These are phyloP conservation scores for Lodderomyces pseudojiufengensis DNA, from an alignment of 1,139 yeast species.

Conservation along the genomic window DNA sequence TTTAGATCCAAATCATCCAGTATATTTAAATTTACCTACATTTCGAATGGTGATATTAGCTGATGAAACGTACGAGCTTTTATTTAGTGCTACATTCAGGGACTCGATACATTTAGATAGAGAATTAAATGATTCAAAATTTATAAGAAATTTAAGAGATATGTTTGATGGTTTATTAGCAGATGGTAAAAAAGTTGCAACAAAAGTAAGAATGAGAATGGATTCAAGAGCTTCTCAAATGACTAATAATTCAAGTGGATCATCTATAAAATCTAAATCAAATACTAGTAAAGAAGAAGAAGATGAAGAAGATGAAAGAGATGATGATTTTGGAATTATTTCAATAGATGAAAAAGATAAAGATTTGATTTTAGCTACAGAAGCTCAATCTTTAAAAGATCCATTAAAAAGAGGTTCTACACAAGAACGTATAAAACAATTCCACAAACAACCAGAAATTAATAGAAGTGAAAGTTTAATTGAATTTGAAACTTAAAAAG, in stretches of 20 bases:
- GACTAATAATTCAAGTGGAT: conserved; percentile 18
- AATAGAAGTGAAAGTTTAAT: conserved; percentile 18
- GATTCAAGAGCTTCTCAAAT: conserved; percentile 54
- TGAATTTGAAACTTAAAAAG: conserved; percentile 24
- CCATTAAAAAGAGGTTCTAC: conserved; percentile 12
- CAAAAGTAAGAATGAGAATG: conserved; percentile 80
- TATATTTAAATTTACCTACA: conserved; percentile 75
- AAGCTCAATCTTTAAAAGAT: conserved; percentile 36
- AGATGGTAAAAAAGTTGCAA: conserved; percentile 88
- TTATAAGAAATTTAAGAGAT: conserved; percentile 67
- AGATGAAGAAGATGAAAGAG: conserved; percentile 44
- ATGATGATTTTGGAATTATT: conserved; percentile 47
- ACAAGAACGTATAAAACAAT: conserved; percentile 11
- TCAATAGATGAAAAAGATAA: conserved; percentile 46
- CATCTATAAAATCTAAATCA: conserved; percentile 21
- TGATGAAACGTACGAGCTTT: conserved; percentile 85
- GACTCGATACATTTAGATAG: conserved; percentile 65
- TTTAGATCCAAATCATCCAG: conserved; percentile 74
- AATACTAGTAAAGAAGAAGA: conserved; percentile 3
- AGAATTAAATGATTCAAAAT: conserved; percentile 38
- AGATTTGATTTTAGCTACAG: conserved; percentile 46
- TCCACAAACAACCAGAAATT: conserved; percentile 13
- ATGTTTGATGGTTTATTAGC: conserved; percentile 90
- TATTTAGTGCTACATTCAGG: conserved; percentile 67
- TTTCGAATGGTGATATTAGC: conserved; percentile 94